phyloP scores from a whole-genome alignment of 106 monocot species.

The Agapanthus africanus region DNA sequence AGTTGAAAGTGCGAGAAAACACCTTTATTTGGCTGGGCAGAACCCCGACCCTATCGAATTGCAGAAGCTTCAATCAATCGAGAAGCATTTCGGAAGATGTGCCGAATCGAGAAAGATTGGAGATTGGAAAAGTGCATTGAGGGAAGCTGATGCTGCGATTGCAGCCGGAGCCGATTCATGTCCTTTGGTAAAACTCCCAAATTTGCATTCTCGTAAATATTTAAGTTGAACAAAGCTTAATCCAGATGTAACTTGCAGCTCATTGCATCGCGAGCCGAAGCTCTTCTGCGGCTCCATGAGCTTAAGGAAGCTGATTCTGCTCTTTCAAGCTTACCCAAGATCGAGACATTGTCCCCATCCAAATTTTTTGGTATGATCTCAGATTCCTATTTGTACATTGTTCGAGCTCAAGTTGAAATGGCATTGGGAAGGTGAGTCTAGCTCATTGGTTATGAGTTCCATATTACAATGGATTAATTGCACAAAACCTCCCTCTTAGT shows the following conservation, averaged over 20 bases:
- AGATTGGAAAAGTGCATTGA: slow-evolving; percentile 76
- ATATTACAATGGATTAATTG: no score
- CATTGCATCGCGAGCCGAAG: slow-evolving; percentile 62
- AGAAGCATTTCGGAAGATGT: slow-evolving; percentile 53
- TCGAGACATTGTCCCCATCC: slow-evolving; percentile 22
- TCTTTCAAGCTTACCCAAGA: slow-evolving; percentile 31
- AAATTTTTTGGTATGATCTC: slow-evolving; percentile 49
- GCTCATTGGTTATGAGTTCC: slow-evolving; percentile 4
- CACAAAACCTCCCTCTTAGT: no score
- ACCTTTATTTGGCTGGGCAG: slow-evolving; percentile 33
- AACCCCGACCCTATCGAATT: slow-evolving; percentile 47
- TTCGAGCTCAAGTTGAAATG: slow-evolving; percentile 77
- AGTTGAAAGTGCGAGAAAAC: slow-evolving; percentile 51
- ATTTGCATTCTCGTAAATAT: no score
- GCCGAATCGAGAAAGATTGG: slow-evolving; percentile 46
- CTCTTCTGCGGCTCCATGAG: slow-evolving; percentile 61
- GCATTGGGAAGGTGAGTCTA: slow-evolving; percentile 76
- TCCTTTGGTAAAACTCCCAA: slow-evolving; percentile 34
- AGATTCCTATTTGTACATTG: slow-evolving; percentile 52
- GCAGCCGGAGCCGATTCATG: slow-evolving; percentile 68
- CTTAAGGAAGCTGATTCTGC: slow-evolving; percentile 73
- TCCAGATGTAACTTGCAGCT: slow-evolving; percentile 51
- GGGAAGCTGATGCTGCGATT: slow-evolving; percentile 81
- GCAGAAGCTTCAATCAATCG: slow-evolving; percentile 62
- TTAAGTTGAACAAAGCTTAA: no score